Base-by-base conservation (phyloP, 2,329 filamentous ascomycete species). In the Aspergillus candidus region DNA sequence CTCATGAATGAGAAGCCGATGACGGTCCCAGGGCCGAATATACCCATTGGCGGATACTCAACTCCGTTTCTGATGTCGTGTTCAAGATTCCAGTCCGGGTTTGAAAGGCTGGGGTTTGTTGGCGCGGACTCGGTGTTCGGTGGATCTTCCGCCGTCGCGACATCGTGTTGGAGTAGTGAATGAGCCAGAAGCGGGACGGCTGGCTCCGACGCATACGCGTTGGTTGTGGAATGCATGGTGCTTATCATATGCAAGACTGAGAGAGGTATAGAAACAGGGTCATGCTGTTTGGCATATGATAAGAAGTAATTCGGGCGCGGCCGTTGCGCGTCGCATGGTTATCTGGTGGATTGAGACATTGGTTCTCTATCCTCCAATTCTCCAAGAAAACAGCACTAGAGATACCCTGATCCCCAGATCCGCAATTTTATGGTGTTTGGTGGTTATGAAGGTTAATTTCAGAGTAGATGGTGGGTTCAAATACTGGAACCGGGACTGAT, bases 1-100 rank as follows among this genome's bases (percentile, higher is more conserved):
- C 52, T 55, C 17, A 64, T 43, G 27, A 51, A 54, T 5, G 65
- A 68, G 40, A 68, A 58, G 1, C 63, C 63, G 15, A 65, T 55
- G 10, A 65, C 50, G n/a, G 41, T 49, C 0, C 65, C 64, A 11
- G 41, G 52, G 11, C 55, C 57, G 32, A 68, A 63, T 1, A 65
- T 22, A 1, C 38, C 37, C 3, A 46, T 13, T 2, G 42, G 36
- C 4, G 37, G 38, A 12, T 14, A n/a, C 32, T 49, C 41, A 11
- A 61, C 51, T 7, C 59, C 57, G 2, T 40, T 35, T 29, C 48
- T 18, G 48, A 59, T 58, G 35, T 60, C 55, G 14, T 41, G 22
- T 34, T 49, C 42, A 4, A 67, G 52, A 12, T 54, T 57, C 62
- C 64, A 66, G 32, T 10, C 22, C 22, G 2, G 42, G 31, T 12